Base-by-base conservation (phyloP, 805 yeast genomes). In the Monosporozyma siamensis region DNA sequence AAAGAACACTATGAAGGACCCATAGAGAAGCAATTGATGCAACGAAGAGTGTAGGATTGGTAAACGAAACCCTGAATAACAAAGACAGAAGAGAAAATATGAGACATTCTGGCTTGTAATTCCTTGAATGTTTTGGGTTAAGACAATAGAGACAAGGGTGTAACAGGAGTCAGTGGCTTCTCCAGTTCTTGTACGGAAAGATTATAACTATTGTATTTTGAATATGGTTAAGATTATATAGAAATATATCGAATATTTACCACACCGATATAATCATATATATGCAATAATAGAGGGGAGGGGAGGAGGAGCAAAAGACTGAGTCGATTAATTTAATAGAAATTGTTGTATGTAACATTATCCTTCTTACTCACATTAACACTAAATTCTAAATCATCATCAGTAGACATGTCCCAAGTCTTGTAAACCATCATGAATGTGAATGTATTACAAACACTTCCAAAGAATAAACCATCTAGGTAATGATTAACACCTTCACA, bases 361-460 rank as follows among this genome's bases (percentile, higher is more conserved):
- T 67, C 69, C 15, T 64, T 68, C 47, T 70, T 75, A 45, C 67
- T 67, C 30, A 69, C 68, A 45, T 77, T 71, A 40, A 86, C 92
- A 39, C 87, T 77, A 63, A 90, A 92, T 65, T 90, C 98, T 53
- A 90, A 77, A 61, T 92, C 97, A 55, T 90, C 97, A 44, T 80
- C 78, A 10, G 97, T 92, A 41, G 90, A 81, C 74, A 89, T 87
- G 56, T 89, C 97, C 96, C 97, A 90, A 52, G 79, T 86, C 65
- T 92, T 89, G 69, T 88, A 90, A 40, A 90, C 71, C 97, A 92
- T 90, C 95, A 92, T 88, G 43, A 83, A 66, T 4, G 95, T 74
- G 54, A 87, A 82, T 39, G 87, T 58, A 58, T 86, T 86, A 57
- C 95, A 76, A 27, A 87, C 54, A 21, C 92, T 75, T 25, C 87